Base-by-base conservation (phyloP, 2,329 filamentous ascomycete species). In the Ophiocordyceps robertsii region DNA sequence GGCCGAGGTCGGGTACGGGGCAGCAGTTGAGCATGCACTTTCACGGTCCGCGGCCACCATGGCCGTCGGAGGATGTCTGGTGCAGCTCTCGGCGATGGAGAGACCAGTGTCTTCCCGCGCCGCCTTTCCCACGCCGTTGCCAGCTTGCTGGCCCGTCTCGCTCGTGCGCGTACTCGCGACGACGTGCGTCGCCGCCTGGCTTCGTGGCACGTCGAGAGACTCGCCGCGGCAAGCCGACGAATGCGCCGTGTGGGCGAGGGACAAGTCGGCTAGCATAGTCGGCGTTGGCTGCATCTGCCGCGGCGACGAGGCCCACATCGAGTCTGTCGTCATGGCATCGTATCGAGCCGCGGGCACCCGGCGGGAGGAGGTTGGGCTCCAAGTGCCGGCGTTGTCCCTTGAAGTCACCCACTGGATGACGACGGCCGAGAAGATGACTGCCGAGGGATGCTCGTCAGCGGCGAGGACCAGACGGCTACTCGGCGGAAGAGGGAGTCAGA, bases 371-470 rank as follows among this genome's bases (percentile, higher is more conserved):
- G 38, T 41, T 17, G 44, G 53, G 45, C 46, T 55, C 14, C 54
- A 52, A 12, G 55, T 61, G 37, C 56, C 61, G n/a, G 59, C 57
- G 42, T 60, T 66, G 52, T 72, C 68, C 38, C 56, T 61, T 13
- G 65, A 68, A 0, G 68, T 72, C 36, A 77, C 68, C 75, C 75
- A 80, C 45, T 80, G 75, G 36, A 80, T 67, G n/a, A 80, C 70
- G 4, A 76, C 51, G 17, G 72, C 70, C 13, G 70, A 75, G 56
- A 80, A 77, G 29, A 79, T 64, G 14, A 79, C 73, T 75, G n/a
- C 29, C 21, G 11, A n/a, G 4, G 10, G 14, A 8, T 3, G 3
- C 10, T 7, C 9, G 10, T 13, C 19, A n/a, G 45, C 19, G 27
- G 30, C n/a, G 31, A 17, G 21, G 14, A 35, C 24, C 2, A 24